These are phyloP conservation scores for Mycena rebaudengoi DNA, from an alignment of 768 basidiomycete species.

Conservation along the genomic window DNA sequence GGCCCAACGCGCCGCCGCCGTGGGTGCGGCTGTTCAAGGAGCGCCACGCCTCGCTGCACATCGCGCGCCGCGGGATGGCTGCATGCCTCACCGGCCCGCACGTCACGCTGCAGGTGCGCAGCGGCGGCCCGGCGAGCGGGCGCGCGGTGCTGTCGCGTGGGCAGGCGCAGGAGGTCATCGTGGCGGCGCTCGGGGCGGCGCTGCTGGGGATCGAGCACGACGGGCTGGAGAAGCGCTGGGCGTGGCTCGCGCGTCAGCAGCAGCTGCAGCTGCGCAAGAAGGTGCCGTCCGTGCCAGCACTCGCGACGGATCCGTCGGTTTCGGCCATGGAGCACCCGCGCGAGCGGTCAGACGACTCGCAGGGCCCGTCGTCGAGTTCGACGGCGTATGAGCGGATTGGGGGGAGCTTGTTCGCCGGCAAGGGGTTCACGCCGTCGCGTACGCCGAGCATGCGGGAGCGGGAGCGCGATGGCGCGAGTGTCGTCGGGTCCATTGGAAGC, in stretches of 20 bases:
- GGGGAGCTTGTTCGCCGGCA: neutral
- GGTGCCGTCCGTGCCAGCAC: neutral
- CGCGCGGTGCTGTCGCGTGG: slow-evolving; percentile 24
- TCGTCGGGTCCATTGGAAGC: neutral
- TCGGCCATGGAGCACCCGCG: neutral
- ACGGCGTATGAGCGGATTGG: neutral
- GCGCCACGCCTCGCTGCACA: slow-evolving; percentile 29
- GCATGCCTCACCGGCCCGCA: slow-evolving; percentile 26
- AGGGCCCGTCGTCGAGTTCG: neutral
- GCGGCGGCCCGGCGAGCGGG: neutral
- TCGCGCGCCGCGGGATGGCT: slow-evolving; percentile 29
- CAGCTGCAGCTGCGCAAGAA: neutral
- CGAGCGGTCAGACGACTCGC: slow-evolving; percentile 14
- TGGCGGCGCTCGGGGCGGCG: slow-evolving; percentile 24
- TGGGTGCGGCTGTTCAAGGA: slow-evolving; percentile 32
- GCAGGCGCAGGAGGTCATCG: slow-evolving; percentile 29
- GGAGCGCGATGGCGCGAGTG: too few species aligned
- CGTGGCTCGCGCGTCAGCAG: slow-evolving; percentile 19
- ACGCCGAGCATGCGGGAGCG: neutral
- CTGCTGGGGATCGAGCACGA: slow-evolving; percentile 31
- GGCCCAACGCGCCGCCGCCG: neutral
- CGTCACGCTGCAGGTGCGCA: slow-evolving; percentile 18
- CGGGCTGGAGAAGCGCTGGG: slow-evolving; percentile 30
- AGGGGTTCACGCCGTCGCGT: neutral
- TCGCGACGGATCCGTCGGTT: neutral